Evolutionary conservation across 2,329 filamentous ascomycete genomes (phyloP), one percentile per base, ranked within the genome.

Genomic region (Fusarium camptoceras): DNA sequence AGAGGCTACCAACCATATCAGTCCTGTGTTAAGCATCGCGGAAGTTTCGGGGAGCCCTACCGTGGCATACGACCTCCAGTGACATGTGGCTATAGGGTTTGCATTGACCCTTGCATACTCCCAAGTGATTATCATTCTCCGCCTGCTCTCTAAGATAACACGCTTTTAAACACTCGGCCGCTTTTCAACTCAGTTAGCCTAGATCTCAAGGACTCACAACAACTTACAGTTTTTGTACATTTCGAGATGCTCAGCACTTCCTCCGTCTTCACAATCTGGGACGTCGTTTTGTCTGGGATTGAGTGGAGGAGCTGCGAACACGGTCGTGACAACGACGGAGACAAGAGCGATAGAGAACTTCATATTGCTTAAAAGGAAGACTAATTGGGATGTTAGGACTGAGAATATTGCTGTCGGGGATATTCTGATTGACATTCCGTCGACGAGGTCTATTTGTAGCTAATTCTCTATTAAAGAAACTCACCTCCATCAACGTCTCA

Each of bases 401-500:
- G n/a, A n/a, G n/a, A n/a, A n/a, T n/a, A n/a, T n/a, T n/a, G n/a
- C n/a, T n/a, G n/a, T n/a, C n/a, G n/a, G n/a, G n/a, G n/a, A n/a
- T n/a, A n/a, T n/a, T n/a, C n/a, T n/a, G n/a, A n/a, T n/a, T n/a
- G n/a, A n/a, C n/a, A n/a, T n/a, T n/a, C n/a, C n/a, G n/a, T n/a
- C n/a, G n/a, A n/a, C n/a, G n/a, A n/a, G 14, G 3, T 14, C 24
- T 27, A 44, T 46, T 46, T 46, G 27, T 25, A 22, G 22, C 15
- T 3, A 6, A 16, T 4, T 16, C 6, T 28, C 6, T n/a, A 2
- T 9, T 0, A n/a, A 44, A 10, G 6, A 1, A 27, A 18, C 24
- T 44, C 5, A n/a, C 14, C 8, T 9, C 18, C 14, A 25, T 18
- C 8, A 25, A 43, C n/a, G n/a, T n/a, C 25, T 8, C 2, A 27